Evolutionary conservation across 202 grass and related monocot species (phyloP).

Genomic region (Schoenoplectus triqueter): DNA sequence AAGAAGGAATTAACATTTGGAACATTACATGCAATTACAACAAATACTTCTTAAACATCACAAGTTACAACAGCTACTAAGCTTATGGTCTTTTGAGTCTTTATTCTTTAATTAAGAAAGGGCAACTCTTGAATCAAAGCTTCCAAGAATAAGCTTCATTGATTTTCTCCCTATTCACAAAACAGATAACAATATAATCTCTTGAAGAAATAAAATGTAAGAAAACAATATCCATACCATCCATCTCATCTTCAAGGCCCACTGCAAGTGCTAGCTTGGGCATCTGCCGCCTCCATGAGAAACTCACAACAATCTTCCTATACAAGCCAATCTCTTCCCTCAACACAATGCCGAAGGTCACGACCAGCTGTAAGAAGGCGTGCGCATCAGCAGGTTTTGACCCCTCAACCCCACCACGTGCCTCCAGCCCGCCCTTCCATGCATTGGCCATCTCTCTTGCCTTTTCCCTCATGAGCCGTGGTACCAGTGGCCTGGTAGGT

Average conservation of each 20-base stretch:
- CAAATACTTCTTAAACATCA: background rate
- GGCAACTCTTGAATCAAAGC: background rate
- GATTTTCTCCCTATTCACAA: background rate
- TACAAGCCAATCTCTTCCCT: slow-evolving; percentile 66
- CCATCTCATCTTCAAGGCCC: slow-evolving; percentile 83
- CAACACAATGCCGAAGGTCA: slow-evolving; percentile 62
- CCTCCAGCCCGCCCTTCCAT: slow-evolving; percentile 69
- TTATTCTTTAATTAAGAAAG: too few relatives aligned
- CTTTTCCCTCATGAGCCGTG: slow-evolving; percentile 45
- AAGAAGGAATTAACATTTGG: background rate
- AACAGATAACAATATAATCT: slow-evolving; percentile 15
- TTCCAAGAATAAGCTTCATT: background rate
- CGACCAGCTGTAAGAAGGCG: slow-evolving; percentile 71
- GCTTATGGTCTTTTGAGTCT: too few relatives aligned
- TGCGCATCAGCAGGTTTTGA: slow-evolving; percentile 76
- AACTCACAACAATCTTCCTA: slow-evolving; percentile 65
- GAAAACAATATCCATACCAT: slow-evolving; percentile 49
- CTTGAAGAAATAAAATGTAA: slow-evolving; percentile 14
- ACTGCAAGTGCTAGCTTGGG: slow-evolving; percentile 66
- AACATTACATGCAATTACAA: background rate
- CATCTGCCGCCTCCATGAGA: slow-evolving; percentile 85
- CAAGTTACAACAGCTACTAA: background rate
- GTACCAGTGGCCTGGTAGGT: slow-evolving; percentile 52
- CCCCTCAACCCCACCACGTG: slow-evolving; percentile 67
- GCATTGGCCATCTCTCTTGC: slow-evolving; percentile 60